These are phyloP conservation scores for Moringa oleifera DNA, from an alignment of 345 rosid species.

Conservation along the genomic window DNA sequence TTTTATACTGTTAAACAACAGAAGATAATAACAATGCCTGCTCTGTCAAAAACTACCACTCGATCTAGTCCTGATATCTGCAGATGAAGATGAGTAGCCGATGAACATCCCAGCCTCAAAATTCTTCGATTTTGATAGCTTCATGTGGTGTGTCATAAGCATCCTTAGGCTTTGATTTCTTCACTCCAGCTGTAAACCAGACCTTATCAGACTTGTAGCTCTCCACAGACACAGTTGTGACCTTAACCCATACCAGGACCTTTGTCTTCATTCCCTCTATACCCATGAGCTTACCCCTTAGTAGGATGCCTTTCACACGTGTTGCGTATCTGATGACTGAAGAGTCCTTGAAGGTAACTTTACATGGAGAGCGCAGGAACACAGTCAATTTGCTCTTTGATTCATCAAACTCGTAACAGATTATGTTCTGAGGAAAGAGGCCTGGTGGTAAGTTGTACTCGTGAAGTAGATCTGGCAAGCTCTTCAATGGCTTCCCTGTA, in stretches of 20 bases:
- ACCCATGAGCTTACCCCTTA: constrained; percentile 65
- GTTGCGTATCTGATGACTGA: constrained; percentile 75
- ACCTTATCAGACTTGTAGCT: constrained; percentile 82
- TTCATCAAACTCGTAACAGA: constrained; percentile 88
- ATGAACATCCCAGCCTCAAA: constrained; percentile 27
- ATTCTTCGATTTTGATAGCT: constrained; percentile 66
- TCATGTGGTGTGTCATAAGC: constrained; percentile 58
- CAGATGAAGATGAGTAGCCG: neutral
- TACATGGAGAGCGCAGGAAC: constrained; percentile 69
- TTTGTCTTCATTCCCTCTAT: constrained; percentile 98
- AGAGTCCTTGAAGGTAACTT: constrained; percentile 80
- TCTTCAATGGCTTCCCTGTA: constrained; percentile 69
- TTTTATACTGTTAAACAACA: neutral
- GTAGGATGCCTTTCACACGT: constrained; percentile 73
- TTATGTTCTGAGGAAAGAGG: constrained; percentile 79
- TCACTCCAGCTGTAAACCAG: constrained; percentile 93
- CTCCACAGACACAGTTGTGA: constrained; percentile 66
- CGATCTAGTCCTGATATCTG: neutral
- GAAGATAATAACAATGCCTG: neutral
- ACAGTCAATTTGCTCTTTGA: constrained; percentile 75
- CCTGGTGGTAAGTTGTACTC: constrained; percentile 91
- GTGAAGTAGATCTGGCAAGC: constrained; percentile 82
- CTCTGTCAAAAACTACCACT: neutral
- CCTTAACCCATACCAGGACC: constrained; percentile 89
- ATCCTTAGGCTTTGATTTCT: constrained; percentile 70